These are phyloP conservation scores for Penicillium brevicompactum DNA, from an alignment of 2,329 filamentous ascomycete genomes.

Conservation along the genomic window DNA sequence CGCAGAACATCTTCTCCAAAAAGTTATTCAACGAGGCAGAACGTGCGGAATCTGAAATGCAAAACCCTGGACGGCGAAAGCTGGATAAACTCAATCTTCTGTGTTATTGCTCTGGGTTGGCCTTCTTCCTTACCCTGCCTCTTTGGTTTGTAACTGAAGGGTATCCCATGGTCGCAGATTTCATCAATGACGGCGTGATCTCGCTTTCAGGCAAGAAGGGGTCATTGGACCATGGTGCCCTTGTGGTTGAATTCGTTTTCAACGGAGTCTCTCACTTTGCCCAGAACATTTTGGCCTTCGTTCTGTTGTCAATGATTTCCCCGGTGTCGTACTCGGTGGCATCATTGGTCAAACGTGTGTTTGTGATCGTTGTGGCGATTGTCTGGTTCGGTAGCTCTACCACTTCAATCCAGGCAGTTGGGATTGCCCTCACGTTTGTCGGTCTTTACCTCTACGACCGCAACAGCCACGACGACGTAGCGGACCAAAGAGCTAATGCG, in stretches of 20 bases:
- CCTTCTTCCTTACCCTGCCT: conserved; percentile 82
- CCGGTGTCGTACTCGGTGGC: conserved; percentile 97
- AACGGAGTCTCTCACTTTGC: conserved; percentile 96
- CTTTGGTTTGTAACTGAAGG: conserved; percentile 96
- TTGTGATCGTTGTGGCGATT: conserved; percentile 92
- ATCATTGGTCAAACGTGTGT: conserved; percentile 93
- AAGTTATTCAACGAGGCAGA: conserved; percentile 95
- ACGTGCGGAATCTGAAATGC: conserved; percentile 74
- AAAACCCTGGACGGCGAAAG: conserved; percentile 66
- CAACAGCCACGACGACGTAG: conserved; percentile 83
- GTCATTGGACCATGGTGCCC: conserved; percentile 63
- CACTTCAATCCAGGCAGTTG: conserved; percentile 77
- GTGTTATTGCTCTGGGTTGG: conserved; percentile 94
- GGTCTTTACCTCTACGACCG: conserved; percentile 96
- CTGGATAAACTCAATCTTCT: conserved; percentile 95
- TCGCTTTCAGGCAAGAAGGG: conserved; percentile 76
- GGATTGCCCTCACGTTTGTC: conserved; percentile 85
- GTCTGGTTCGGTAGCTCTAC: conserved; percentile 94
- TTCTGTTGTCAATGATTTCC: conserved; percentile 87
- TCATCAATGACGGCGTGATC: conserved; percentile 78
- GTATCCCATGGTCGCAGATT: conserved; percentile 72
- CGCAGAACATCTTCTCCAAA: conserved; percentile 98
- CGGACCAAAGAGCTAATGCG: conserved; percentile 72
- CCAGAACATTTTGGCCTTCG: conserved; percentile 93
- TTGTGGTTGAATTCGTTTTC: conserved; percentile 85